Conservation (phyloP, 2,329 filamentous ascomycete species). For the Tolypocladium cylindrosporum region DNA sequence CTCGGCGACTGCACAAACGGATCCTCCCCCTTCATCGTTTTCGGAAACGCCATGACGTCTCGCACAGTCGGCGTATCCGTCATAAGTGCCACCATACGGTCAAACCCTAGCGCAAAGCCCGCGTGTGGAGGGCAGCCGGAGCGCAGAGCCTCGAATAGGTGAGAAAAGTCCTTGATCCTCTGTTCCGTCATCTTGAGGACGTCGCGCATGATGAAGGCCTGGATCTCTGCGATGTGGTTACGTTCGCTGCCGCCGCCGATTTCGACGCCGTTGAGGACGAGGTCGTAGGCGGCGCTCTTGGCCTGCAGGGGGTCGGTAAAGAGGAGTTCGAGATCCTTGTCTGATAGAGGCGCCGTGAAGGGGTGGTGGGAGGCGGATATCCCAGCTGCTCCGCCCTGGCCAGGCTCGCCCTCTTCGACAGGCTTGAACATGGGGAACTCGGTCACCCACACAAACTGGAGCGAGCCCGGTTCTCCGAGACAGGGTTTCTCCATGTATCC, state of each 20-base stretch:
- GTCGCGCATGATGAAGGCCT: constrained; percentile 75
- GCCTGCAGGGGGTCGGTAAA: constrained; percentile 60
- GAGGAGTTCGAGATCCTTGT: constrained; percentile 64
- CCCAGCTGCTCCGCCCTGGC: constrained; percentile 72
- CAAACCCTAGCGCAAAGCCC: constrained; percentile 86
- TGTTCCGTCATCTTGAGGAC: constrained; percentile 68
- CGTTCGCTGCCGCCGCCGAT: constrained; percentile 86
- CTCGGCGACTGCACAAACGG: constrained; percentile 71
- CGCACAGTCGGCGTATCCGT: constrained; percentile 66
- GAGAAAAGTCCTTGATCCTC: constrained; percentile 70
- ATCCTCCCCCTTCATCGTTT: constrained; percentile 85
- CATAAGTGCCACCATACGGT: constrained; percentile 74
- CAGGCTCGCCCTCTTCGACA: constrained; percentile 50
- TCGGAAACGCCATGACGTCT: constrained; percentile 96
- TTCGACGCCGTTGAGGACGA: constrained; percentile 92
- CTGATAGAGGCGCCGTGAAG: constrained; percentile 76
- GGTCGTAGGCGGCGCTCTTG: constrained; percentile 84
- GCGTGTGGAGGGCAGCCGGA: constrained; percentile 92
- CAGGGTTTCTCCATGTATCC: constrained; percentile 39
- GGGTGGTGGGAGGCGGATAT: constrained; percentile 88
- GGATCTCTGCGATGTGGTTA: constrained; percentile 76
- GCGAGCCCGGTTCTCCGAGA: constrained; percentile 24
- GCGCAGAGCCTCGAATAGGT: constrained; percentile 71
- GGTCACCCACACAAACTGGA: constrained; percentile 76
- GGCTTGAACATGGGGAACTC: constrained; percentile 91